Evolutionary conservation across 1,284 basidiomycete species (phyloP), one percentile per base, ranked within the genome.

Genomic region (Phenoliferia sp.): DNA sequence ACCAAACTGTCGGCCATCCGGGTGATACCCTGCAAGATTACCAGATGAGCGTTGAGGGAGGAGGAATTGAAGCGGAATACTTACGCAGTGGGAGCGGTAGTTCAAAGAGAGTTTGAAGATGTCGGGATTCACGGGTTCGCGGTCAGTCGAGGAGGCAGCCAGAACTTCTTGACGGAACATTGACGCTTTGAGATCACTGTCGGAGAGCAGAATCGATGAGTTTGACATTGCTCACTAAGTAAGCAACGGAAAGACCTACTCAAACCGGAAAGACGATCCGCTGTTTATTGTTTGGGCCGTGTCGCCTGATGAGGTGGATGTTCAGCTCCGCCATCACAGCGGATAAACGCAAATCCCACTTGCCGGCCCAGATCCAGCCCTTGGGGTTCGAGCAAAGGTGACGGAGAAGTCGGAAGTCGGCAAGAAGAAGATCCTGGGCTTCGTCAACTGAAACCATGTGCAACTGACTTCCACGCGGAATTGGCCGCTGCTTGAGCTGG

Each of bases 221-320:
- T 6, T 7, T 26, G 48, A 26, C 9, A 5, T 26, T 19, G 22
- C 39, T 12, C 22, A 12, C 22, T 22, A 44, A 44, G 22, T 44
- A 44, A 12, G 39, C n/a, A n/a, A n/a, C n/a, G 39, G 12, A 44
- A 44, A 22, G 12, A 12, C 39, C 22, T 44, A 52, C 48, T 87
- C 80, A 76, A 90, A 90, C 17, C 86, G 79, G 72, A 90, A 90
- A 0, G 86, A 32, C 22, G 61, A 56, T n/a, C 88, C 88, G 1
- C 84, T 82, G 0, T 86, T 85, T 26, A 90, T 90, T 0, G 88
- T 88, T 72, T 90, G 88, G 0, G 88, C 88, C 0, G 89, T 90
- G 74, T 90, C 88, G 0, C 88, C 89, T 36, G 54, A 29, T 50
- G 17, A 56, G 26, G 19, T 17, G 29, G 26, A 26, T n/a, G 54